Evolutionary conservation across 2,329 filamentous ascomycete genomes (phyloP), one percentile per base, ranked within the genome.

Genomic region (Trichoderma pleuroti): DNA sequence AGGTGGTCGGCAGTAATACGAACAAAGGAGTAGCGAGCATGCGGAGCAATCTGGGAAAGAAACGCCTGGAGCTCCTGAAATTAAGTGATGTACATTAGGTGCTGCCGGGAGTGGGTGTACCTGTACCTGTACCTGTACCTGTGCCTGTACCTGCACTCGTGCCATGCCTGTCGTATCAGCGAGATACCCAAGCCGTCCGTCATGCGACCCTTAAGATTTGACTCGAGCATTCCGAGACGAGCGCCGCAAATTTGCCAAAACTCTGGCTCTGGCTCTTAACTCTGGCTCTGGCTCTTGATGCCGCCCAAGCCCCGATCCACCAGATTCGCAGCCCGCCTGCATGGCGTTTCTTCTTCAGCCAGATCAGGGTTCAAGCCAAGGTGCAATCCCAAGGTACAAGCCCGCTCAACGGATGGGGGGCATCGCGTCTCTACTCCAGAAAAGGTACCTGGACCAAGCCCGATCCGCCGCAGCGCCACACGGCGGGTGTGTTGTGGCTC

Each of bases 401-500:
- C 39, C 39, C 39, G 12, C 42, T 21, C 39, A 42, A 42, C n/a
- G 26, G 26, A 18, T 34, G 18, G 3, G 24, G 24, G 28, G 30
- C 52, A 68, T 49, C 54, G 65, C 65, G 65, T 49, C 30, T 46
- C 21, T 59, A 28, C 28, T 68, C 65, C 54, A 42, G 36, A 60
- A 59, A 59, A 57, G 34, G 61, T 59, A 60, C 56, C 60, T 60
- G 59, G 67, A 60, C 65, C 65, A 69, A 69, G 60, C 70, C 65
- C 65, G 65, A 71, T 71, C 54, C 66, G 70, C n/a, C 52, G 61
- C 61, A 61, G 64, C 70, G 70, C 70, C 70, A 71, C 70, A 71
- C 28, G 39, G 46, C 62, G 63, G 56, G 21, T 56, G 49, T 62
- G 24, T 67, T 67, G 70, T 71, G 70, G 70, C 70, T 71, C 56